Conservation (phyloP, 371 early-diverging fungal genomes). For the Mycotypha africana region DNA sequence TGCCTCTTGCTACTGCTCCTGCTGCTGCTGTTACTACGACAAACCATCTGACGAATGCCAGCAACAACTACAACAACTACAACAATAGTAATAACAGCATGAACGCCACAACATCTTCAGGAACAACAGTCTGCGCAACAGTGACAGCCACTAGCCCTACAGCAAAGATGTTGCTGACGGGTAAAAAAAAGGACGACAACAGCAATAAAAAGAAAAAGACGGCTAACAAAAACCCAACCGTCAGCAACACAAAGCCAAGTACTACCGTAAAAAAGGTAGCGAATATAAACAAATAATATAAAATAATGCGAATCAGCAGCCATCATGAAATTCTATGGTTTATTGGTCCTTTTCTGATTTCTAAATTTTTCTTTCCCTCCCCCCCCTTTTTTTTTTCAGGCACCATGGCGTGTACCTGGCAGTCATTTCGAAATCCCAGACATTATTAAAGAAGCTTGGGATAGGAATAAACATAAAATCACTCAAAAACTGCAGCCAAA, state of each 20-base stretch:
- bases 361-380: too few species aligned
- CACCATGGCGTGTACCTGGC: conserved; percentile 45
- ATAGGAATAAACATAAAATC: conserved; percentile 16
- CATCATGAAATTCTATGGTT: too few species aligned
- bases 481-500: conserved; percentile 1
- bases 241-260: too few species aligned
- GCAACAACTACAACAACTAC: not conserved
- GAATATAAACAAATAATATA: not conserved
- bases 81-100: not conserved
- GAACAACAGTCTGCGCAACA: too few species aligned
- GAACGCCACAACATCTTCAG: not conserved
- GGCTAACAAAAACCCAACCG: too few species aligned
- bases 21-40: too few species aligned
- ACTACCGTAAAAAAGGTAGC: not conserved
- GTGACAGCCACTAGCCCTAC: too few species aligned
- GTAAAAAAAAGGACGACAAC: conserved; percentile 7
- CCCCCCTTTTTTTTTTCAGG: conserved; percentile 19
- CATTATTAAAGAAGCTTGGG: conserved; percentile 40
- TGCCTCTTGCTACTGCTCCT: too few species aligned
- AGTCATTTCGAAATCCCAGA: conserved; percentile 43
- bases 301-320: too few species aligned
- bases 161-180: not conserved
- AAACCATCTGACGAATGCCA: not conserved
- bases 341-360: too few species aligned
- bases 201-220: not conserved